Conservation (phyloP, 345 rosid genomes). For the Stellera chamaejasme region DNA sequence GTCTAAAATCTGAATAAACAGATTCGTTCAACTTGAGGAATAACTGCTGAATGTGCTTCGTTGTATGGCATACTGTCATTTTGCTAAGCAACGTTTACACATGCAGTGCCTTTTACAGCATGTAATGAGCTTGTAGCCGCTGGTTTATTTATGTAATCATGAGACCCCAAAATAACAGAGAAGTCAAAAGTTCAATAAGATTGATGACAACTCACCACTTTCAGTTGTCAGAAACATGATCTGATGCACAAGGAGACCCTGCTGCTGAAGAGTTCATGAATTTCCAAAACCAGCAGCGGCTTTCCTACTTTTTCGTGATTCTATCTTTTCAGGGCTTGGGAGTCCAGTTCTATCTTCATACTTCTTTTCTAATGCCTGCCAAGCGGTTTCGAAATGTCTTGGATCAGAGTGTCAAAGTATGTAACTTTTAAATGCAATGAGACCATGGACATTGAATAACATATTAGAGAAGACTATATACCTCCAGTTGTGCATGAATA, state of each 20-base stretch:
- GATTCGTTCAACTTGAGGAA: no score
- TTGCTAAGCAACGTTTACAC: no score
- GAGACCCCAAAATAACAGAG: no score
- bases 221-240: background rate
- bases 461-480: conserved; percentile 16
- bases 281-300: conserved; percentile 85
- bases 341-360: conserved; percentile 69
- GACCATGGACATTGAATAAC: no score
- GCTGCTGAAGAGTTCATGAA: conserved; percentile 23
- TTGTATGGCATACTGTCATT: no score
- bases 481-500: conserved; percentile 59
- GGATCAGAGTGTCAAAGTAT: conserved; percentile 7
- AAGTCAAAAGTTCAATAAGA: no score
- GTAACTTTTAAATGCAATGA: background rate
- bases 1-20: no score
- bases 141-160: no score
- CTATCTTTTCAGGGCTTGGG: conserved; percentile 72
- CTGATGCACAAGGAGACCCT: conserved; percentile 4
- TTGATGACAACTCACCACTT: no score
- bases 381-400: background rate
- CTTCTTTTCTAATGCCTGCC: conserved; percentile 73
- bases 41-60: no score
- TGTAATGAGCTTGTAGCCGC: no score
- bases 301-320: conserved; percentile 40
- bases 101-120: no score